Conservation (phyloP, 306 rosid genomes). For the Heteromeles arbutifolia region DNA sequence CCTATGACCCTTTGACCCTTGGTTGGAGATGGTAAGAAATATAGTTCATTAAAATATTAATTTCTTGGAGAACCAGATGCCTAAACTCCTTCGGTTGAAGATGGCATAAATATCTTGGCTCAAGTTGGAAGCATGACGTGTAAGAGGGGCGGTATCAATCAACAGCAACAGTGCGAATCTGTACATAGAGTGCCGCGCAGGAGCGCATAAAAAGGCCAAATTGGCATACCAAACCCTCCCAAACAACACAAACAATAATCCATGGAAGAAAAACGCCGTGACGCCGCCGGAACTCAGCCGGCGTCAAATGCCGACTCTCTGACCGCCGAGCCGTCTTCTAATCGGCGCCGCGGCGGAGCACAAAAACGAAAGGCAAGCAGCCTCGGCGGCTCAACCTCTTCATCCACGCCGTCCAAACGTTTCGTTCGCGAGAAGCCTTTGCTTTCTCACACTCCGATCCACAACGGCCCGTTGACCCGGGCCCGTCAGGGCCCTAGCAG, state of each 20-base stretch:
- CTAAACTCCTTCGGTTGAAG: too few relatives aligned
- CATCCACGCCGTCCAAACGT: conserved; percentile 73
- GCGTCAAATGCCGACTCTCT: conserved; percentile 42
- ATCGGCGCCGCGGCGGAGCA: conserved; percentile 68
- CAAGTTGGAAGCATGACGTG: background rate
- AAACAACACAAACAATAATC: background rate
- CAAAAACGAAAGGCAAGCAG: conserved; percentile 57
- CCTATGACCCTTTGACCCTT: too few relatives aligned
- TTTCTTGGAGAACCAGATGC: too few relatives aligned
- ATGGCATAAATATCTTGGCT: background rate
- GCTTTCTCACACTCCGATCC: conserved; percentile 44
- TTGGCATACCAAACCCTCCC: background rate
- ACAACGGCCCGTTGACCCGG: conserved; percentile 85
- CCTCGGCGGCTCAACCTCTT: conserved; percentile 40
- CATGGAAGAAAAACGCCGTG: conserved; percentile 85
- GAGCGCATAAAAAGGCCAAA: background rate
- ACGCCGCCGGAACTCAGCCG: conserved; percentile 39
- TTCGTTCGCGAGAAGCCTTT: conserved; percentile 62
- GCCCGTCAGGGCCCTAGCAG: conserved; percentile 72
- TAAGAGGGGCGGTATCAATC: background rate
- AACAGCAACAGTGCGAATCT: background rate
- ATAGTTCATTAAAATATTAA: too few relatives aligned
- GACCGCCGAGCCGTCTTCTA: conserved; percentile 47
- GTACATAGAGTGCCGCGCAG: background rate
- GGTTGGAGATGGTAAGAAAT: too few relatives aligned